phyloP scores from a whole-genome alignment of 305 asterid genomes.

The Rubia balearica region DNA sequence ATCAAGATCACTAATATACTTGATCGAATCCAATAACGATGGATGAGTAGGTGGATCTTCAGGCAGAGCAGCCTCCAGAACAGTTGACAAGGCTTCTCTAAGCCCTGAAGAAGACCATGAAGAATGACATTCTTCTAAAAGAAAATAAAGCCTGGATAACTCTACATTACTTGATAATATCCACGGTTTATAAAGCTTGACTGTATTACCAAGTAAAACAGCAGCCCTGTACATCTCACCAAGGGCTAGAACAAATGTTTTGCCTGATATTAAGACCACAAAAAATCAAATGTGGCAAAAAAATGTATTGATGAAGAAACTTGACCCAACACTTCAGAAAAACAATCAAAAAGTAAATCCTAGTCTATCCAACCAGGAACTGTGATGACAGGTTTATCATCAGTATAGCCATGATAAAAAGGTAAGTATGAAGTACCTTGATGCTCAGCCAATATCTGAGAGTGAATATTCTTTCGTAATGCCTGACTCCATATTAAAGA shows the following conservation, averaged over 20 bases:
- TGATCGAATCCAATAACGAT: slow-evolving; percentile 41
- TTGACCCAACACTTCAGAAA: not conserved
- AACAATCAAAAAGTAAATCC: not conserved
- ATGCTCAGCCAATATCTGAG: slow-evolving; percentile 40
- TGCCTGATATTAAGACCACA: slow-evolving; percentile 36
- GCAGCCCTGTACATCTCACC: slow-evolving; percentile 79
- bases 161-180: slow-evolving; percentile 34
- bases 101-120: slow-evolving; percentile 62
- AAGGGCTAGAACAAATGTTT: slow-evolving; percentile 45
- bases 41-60: slow-evolving; percentile 17
- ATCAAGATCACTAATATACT: slow-evolving; percentile 45
- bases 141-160: slow-evolving; percentile 29
- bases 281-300: not conserved
- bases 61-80: slow-evolving; percentile 27
- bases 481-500: slow-evolving; percentile 62
- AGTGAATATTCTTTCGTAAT: slow-evolving; percentile 36
- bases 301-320: not conserved
- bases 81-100: slow-evolving; percentile 48
- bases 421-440: slow-evolving; percentile 39
- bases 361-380: not conserved
- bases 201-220: slow-evolving; percentile 56
- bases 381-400: not conserved
- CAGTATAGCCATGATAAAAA: slow-evolving; percentile 1
- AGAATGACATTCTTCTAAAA: slow-evolving; percentile 53
- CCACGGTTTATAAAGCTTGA: slow-evolving; percentile 75